Base-by-base conservation (phyloP, 345 rosid genomes). In the Hibiscus mutabilis region DNA sequence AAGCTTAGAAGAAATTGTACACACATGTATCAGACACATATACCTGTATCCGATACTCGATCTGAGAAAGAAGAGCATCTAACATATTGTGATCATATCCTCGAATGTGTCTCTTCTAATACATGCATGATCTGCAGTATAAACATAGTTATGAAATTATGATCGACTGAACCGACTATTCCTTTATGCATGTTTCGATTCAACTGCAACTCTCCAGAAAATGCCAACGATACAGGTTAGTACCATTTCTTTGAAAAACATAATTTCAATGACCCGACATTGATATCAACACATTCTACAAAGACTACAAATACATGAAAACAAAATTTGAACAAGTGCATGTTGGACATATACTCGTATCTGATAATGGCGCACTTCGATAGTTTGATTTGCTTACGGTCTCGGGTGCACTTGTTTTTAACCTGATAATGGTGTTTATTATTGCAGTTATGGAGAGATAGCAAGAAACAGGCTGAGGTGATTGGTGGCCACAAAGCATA, bases 191-290 rank as follows among this genome's bases (percentile, higher is more conserved):
- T 76, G 71, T 70, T 66, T 69, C 73, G 1, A 33, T 59, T 76
- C 66, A 40, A 59, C 61, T 5, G 2, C 29, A 75, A 74, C 63
- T n/a, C 29, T 25, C 55, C 91, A 95, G 97, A 95, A 90, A 82
- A 95, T 95, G 97, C 97, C 99, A 29, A 86, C 96, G 2, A 86
- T 92, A 68, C 99, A n/a, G 96, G 98, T 85, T 73, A 70, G 71
- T 57, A 55, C 49, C 73, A 2, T 53, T 52, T 52, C 35, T 25
- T 66, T 31, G 5, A 55, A 5, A 66, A 56, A 22, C 27, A 9
- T 21, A 13, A 56, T 19, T 19, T 19, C 25, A 2, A 18, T 53
- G 12, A 7, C 16, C 37, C 37, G 37, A 8, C 37, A 5, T 33
- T 12, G 12, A 40, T 40, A 9, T 40, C 12, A 40, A 40, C 44